Percentiles rank a stretch among this genome's conserved stretches.
phyloP scores from a whole-genome alignment of 805 yeast species.

The Myxozyma vanderwaltii region DNA sequence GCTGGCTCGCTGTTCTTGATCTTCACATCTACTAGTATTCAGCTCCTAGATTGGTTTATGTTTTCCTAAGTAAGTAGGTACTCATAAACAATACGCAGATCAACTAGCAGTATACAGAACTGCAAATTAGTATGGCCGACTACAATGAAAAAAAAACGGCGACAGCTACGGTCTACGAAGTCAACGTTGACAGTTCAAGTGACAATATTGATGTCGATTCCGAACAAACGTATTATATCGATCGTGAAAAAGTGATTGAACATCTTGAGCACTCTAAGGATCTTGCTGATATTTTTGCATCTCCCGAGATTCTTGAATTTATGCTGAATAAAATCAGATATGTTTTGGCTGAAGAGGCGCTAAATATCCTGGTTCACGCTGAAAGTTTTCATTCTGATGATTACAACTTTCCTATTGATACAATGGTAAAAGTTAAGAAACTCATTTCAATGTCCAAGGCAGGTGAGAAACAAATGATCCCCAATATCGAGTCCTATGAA shows the following conservation, averaged over 20 bases:
- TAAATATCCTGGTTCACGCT: conserved; percentile 47
- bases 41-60: too few relatives aligned
- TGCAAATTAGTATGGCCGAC: neutral
- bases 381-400: conserved; percentile 51
- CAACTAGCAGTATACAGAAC: neutral
- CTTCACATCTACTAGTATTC: too few relatives aligned
- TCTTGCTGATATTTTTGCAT: conserved; percentile 13
- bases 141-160: neutral
- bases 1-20: too few relatives aligned
- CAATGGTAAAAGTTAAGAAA: conserved; percentile 43
- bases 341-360: conserved; percentile 44
- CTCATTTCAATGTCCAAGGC: conserved; percentile 40
- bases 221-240: neutral
- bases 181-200: neutral
- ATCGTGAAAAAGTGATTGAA: conserved; percentile 7
- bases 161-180: neutral
- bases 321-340: conserved; percentile 12
- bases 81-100: neutral
- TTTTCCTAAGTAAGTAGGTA: too few relatives aligned
- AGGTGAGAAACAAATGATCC: conserved; percentile 35
- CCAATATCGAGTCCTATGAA: conserved; percentile 19
- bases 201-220: neutral
- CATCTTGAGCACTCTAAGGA: conserved; percentile 2
- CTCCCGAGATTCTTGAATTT: conserved; percentile 10
- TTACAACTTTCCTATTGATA: conserved; percentile 49